Base-by-base conservation (phyloP, 2,329 filamentous ascomycete species). In the Arachnomyces sp. region DNA sequence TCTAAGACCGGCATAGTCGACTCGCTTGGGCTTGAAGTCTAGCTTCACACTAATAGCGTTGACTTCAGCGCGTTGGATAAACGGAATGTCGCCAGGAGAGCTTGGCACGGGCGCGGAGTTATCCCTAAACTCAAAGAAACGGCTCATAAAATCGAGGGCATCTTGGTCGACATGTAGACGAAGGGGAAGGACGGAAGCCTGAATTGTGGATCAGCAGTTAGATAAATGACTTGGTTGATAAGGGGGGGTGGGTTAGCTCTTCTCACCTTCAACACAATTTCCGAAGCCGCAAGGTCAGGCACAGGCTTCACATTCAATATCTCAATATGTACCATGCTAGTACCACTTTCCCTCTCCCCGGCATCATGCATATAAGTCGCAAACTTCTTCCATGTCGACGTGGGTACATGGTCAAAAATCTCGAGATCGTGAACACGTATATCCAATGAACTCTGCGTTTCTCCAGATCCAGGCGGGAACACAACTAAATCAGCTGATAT, bases 321-420 rank as follows among this genome's bases (percentile, higher is more conserved):
- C 58, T 95, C 85, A 7, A 96, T 68, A 56, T 94, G 88, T 12
- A 92, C 74, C 89, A 96, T 95, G 53, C 81, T 87, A 11, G 82
- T 83, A 13, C 81, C 83, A 62, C 85, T 82, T 63, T 96, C 87
- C 36, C 89, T 78, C 54, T 86, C 81, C n/a, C 84, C 85, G 8
- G 81, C 82, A 56, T 93, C 87, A 43, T 84, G 79, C 67, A 94
- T 84, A 53, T 94, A 95, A 0, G 90, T 96, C 11, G 87, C 81
- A 64, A 98, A 98, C 59, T 95, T 98, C 61, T 85, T 93, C 93
- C 93, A 98, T 0, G 90, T 95, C 3, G 92, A 98, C 0, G 87
- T 90, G 2, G 88, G 87, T 2, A 98, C 76, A 56, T 95, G 87
- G 59, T 98, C 92, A 46, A 92, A 94, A 12, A 98, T 81, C 50